Conservation (phyloP, 805 yeast species). For the Wickerhamomyces chambardii region DNA sequence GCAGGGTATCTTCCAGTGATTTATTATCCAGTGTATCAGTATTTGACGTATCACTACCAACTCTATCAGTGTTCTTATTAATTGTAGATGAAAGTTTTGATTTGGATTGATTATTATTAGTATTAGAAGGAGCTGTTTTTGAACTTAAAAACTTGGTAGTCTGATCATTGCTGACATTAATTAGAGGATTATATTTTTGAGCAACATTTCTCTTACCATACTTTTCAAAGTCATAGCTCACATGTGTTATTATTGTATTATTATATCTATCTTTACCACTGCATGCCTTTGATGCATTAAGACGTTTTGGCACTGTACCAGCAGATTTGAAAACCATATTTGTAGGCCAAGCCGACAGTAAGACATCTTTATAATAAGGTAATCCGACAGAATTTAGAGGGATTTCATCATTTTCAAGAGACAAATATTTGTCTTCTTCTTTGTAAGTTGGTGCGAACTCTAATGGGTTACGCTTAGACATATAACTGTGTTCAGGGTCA, state of each 20-base stretch:
- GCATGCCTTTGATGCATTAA: conserved; percentile 38
- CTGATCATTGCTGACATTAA: conserved; percentile 17
- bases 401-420: conserved; percentile 31
- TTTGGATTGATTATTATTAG: no score
- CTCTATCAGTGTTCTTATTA: no score
- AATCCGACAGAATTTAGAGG: conserved; percentile 74
- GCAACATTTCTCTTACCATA: conserved; percentile 49
- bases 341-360: conserved; percentile 76
- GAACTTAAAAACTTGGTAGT: conserved; percentile 49
- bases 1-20: conserved; percentile 17
- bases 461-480: conserved; percentile 33
- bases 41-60: conserved; percentile 1
- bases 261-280: conserved; percentile 27
- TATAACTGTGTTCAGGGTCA: conserved; percentile 31
- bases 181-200: conserved; percentile 30
- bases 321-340: conserved; percentile 50
- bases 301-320: conserved; percentile 49
- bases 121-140: conserved; percentile 19
- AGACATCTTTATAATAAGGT: conserved; percentile 74
- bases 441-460: conserved; percentile 31
- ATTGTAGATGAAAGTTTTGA: no score
- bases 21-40: conserved; percentile 4
- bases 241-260: conserved; percentile 14
- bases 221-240: conserved; percentile 43
- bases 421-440: conserved; percentile 9